phyloP scores from a whole-genome alignment of 139 green algal genomes.

The Astrephomene gubernaculifera region DNA sequence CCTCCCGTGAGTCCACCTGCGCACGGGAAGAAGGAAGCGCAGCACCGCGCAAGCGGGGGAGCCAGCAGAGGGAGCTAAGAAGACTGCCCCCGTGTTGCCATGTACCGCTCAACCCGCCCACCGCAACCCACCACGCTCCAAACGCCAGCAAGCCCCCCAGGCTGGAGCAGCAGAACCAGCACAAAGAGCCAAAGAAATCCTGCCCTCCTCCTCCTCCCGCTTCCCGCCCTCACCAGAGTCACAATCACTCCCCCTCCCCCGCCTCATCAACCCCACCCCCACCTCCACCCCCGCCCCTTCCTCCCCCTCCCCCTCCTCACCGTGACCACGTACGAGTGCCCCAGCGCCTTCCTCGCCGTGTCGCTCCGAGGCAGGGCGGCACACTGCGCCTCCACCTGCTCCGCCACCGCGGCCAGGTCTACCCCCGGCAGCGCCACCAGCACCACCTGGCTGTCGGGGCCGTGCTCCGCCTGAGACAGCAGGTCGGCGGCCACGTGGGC shows the following conservation, averaged over 20 bases:
- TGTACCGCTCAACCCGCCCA: too few relatives aligned
- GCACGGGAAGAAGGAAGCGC: background rate
- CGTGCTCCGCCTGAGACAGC: slow-evolving; percentile 98
- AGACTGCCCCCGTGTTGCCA: too few relatives aligned
- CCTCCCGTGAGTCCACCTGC: slow-evolving; percentile 67
- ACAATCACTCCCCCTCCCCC: background rate
- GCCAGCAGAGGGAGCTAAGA: too few relatives aligned
- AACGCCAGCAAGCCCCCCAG: too few relatives aligned
- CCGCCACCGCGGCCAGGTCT: slow-evolving; percentile 83
- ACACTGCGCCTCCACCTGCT: slow-evolving; percentile 87
- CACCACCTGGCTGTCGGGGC: slow-evolving; percentile 92
- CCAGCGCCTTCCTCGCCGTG: slow-evolving; percentile 87
- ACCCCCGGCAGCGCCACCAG: slow-evolving; percentile 91
- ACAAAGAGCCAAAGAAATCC: too few relatives aligned
- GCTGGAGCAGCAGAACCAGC: too few relatives aligned
- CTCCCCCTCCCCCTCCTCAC: slow-evolving; percentile 47
- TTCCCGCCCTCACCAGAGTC: background rate
- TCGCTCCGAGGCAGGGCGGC: slow-evolving; percentile 88
- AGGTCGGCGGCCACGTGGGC: slow-evolving; percentile 94
- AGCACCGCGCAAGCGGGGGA: too few relatives aligned
- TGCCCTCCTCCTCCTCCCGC: background rate
- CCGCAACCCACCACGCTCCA: too few relatives aligned
- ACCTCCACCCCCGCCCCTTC: background rate
- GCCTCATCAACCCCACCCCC: background rate
- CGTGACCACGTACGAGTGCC: slow-evolving; percentile 86